Conservation (phyloP, 805 yeast species). For the Wickerhamiella lipophila region DNA sequence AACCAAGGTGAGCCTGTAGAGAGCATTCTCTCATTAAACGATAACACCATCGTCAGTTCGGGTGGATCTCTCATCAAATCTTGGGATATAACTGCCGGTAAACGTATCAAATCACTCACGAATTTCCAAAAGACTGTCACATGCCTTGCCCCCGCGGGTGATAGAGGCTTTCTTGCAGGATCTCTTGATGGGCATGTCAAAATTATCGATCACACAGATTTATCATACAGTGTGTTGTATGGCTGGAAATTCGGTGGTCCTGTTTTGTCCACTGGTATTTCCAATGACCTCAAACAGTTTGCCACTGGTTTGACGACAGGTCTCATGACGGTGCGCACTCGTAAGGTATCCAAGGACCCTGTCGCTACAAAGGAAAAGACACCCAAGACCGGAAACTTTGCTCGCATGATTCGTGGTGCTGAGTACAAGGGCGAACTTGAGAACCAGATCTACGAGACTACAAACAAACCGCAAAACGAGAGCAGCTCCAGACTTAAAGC, state of each 20-base stretch:
- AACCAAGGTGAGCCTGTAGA: slow-evolving; percentile 77
- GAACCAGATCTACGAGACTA: slow-evolving; percentile 40
- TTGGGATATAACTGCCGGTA: slow-evolving; percentile 84
- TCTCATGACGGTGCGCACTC: slow-evolving; percentile 72
- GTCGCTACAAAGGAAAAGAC: slow-evolving; percentile 22
- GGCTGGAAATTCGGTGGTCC: slow-evolving; percentile 98
- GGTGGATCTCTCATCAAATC: slow-evolving; percentile 75
- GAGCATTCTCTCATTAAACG: slow-evolving; percentile 58
- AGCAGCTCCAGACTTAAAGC: slow-evolving; percentile 43
- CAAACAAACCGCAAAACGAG: slow-evolving; percentile 32
- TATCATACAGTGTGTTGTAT: slow-evolving; percentile 69
- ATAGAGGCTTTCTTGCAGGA: slow-evolving; percentile 77
- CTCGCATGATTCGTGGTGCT: slow-evolving; percentile 77
- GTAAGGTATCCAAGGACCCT: slow-evolving; percentile 52
- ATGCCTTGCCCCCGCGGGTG: slow-evolving; percentile 59
- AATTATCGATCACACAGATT: slow-evolving; percentile 64
- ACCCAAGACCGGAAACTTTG: slow-evolving; percentile 44
- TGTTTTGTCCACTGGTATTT: slow-evolving; percentile 76
- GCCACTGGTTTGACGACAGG: slow-evolving; percentile 91
- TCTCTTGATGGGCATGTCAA: slow-evolving; percentile 96
- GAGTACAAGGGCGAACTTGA: slow-evolving; percentile 88
- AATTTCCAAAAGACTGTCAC: slow-evolving; percentile 94
- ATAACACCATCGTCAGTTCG: slow-evolving; percentile 70
- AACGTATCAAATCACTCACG: slow-evolving; percentile 51
- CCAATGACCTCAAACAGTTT: slow-evolving; percentile 78